Conservation (phyloP, 805 yeast species). For the Dipodascus geniculatus region DNA sequence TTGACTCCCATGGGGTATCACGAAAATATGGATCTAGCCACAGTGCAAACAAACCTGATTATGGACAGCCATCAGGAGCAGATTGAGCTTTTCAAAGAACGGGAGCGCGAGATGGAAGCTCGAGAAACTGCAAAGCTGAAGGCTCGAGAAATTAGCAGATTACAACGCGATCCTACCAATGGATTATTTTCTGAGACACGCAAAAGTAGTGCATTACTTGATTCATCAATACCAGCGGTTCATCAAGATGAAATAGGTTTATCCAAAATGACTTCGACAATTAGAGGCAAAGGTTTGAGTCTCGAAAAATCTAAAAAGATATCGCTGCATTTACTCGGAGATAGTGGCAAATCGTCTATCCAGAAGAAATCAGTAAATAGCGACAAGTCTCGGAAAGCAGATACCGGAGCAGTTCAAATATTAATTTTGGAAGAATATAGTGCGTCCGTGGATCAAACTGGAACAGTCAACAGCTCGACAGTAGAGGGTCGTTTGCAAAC, state of each 20-base stretch:
- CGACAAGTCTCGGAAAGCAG: slow-evolving; percentile 14
- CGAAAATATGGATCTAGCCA: slow-evolving; percentile 71
- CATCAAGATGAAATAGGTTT: slow-evolving; percentile 24
- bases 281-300: not conserved
- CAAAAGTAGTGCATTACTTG: too few species aligned
- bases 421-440: slow-evolving; percentile 65
- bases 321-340: not conserved
- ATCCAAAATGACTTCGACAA: not conserved
- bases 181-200: not conserved
- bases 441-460: slow-evolving; percentile 76
- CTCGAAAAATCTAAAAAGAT: not conserved
- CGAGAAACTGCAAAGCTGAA: slow-evolving; percentile 92
- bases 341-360: not conserved
- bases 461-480: slow-evolving; percentile 46
- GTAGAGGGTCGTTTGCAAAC: slow-evolving; percentile 85
- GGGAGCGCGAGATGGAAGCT: slow-evolving; percentile 94
- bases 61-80: slow-evolving; percentile 99
- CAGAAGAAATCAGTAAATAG: slow-evolving; percentile 16
- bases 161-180: slow-evolving; percentile 24
- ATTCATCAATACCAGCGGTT: not conserved
- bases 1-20: slow-evolving; percentile 70
- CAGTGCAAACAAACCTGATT: slow-evolving; percentile 78
- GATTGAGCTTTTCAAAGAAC: slow-evolving; percentile 93
- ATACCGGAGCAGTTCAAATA: slow-evolving; percentile 33
- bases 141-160: slow-evolving; percentile 64